phyloP scores from a whole-genome alignment of 345 rosid species.

The Dimocarpus longan region DNA sequence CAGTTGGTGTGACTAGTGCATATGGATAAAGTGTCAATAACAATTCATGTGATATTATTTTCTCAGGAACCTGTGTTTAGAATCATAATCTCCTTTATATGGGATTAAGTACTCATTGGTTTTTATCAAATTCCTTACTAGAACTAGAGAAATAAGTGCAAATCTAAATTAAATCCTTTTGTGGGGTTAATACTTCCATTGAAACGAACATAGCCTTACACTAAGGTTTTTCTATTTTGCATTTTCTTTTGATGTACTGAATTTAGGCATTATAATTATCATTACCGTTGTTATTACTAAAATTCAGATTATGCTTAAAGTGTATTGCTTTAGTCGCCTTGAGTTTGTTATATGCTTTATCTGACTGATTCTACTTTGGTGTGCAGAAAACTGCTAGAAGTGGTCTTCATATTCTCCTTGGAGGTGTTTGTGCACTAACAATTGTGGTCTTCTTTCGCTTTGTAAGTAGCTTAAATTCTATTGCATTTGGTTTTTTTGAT shows the following conservation, averaged over 20 bases:
- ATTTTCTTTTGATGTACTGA: not conserved
- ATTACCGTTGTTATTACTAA: not conserved
- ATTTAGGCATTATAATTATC: not conserved
- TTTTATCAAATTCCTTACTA: not conserved
- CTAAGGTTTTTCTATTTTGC: not conserved
- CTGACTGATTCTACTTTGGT: slow-evolving; percentile 13
- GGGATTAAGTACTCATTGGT: not conserved
- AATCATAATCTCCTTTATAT: not conserved
- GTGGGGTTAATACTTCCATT: not conserved
- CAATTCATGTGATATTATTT: not conserved
- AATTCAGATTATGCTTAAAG: not conserved
- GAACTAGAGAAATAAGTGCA: not conserved
- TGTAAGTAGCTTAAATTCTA: slow-evolving; percentile 48
- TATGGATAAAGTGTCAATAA: not conserved
- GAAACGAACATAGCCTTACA: not conserved
- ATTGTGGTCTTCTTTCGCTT: slow-evolving; percentile 93
- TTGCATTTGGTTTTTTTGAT: slow-evolving; percentile 3
- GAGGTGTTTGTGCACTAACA: slow-evolving; percentile 87
- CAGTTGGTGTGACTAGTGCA: too few relatives aligned
- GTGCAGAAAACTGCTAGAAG: slow-evolving; percentile 87
- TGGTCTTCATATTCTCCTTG: slow-evolving; percentile 91
- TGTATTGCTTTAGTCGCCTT: not conserved
- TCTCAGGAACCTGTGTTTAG: not conserved
- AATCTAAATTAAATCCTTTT: not conserved
- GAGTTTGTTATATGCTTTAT: slow-evolving; percentile 1